Evolutionary conservation across 2,329 filamentous ascomycete genomes (phyloP).

Genomic region (Pyrenochaeta sp.): DNA sequence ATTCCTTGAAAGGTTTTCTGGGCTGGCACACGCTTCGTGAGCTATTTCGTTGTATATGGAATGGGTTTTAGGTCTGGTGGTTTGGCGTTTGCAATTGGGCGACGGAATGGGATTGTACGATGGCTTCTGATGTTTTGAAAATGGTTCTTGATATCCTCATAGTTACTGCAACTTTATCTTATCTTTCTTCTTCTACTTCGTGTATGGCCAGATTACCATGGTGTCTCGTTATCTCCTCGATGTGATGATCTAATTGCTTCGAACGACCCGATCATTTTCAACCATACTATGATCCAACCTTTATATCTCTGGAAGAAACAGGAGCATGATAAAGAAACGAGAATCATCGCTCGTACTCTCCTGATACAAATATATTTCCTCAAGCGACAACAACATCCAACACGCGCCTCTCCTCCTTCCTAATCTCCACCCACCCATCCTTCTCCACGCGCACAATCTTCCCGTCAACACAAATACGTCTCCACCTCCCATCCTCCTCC

Average conservation of each 20-base stretch:
- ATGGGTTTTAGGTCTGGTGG: not conserved
- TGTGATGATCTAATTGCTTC: no score
- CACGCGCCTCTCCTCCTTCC: slow-evolving; percentile 54
- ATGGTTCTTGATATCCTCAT: not conserved
- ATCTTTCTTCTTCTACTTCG: not conserved
- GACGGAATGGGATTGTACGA: not conserved
- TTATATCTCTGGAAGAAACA: no score
- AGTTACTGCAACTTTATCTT: not conserved
- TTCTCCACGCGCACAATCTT: slow-evolving; percentile 79
- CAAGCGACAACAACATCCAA: slow-evolving; percentile 44
- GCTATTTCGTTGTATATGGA: no score
- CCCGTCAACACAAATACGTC: slow-evolving; percentile 90
- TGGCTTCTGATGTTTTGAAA: not conserved
- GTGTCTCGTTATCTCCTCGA: no score
- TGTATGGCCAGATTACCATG: no score
- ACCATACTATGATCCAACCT: no score
- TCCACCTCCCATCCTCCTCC: slow-evolving; percentile 77
- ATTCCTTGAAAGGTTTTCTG: no score
- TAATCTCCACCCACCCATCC: slow-evolving; percentile 75
- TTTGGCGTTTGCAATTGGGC: not conserved
- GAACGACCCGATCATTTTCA: no score
- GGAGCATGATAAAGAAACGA: no score
- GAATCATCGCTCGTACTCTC: no score
- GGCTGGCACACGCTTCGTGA: no score
- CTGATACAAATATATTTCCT: not conserved